Evolutionary conservation across 129 eudicot genomes (phyloP).

Genomic region (Ambrosia trifida): DNA sequence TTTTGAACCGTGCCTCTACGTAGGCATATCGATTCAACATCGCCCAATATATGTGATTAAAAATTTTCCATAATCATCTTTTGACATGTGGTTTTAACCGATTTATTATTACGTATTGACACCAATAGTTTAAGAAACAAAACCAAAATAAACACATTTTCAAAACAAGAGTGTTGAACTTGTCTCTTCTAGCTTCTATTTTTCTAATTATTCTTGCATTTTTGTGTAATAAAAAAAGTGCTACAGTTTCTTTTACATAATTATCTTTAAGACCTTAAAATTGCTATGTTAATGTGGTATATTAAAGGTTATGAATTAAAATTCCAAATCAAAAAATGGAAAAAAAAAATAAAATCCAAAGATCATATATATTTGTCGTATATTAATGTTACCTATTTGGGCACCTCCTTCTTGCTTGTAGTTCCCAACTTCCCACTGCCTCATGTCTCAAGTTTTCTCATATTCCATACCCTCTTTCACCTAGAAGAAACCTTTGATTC

Average conservation of each 20-base stretch:
- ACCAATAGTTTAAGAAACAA: neutral
- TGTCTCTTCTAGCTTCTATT: neutral
- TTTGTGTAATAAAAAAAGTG: too few species aligned
- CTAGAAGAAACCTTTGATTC: conserved; percentile 87
- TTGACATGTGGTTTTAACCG: neutral
- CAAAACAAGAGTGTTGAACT: neutral
- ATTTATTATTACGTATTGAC: neutral
- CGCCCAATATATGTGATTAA: too few species aligned
- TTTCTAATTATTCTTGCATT: too few species aligned
- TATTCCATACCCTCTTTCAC: conserved; percentile 63
- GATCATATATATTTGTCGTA: conserved; percentile 24
- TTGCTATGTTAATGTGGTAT: neutral
- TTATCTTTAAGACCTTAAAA: neutral
- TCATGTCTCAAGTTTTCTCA: conserved; percentile 82
- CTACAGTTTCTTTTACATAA: neutral
- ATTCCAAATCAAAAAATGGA: conserved; percentile 27
- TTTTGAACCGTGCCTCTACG: neutral
- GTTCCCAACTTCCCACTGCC: conserved; percentile 65
- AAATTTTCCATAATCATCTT: too few species aligned
- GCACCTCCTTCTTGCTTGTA: conserved; percentile 75
- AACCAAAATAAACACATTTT: neutral
- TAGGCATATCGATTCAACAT: neutral
- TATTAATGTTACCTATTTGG: conserved; percentile 43
- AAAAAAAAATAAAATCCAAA: conserved; percentile 12
- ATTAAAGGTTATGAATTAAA: conserved; percentile 2